These are phyloP conservation scores for Pleurotus tuber-regium DNA, from an alignment of 768 basidiomycete species.

Conservation along the genomic window DNA sequence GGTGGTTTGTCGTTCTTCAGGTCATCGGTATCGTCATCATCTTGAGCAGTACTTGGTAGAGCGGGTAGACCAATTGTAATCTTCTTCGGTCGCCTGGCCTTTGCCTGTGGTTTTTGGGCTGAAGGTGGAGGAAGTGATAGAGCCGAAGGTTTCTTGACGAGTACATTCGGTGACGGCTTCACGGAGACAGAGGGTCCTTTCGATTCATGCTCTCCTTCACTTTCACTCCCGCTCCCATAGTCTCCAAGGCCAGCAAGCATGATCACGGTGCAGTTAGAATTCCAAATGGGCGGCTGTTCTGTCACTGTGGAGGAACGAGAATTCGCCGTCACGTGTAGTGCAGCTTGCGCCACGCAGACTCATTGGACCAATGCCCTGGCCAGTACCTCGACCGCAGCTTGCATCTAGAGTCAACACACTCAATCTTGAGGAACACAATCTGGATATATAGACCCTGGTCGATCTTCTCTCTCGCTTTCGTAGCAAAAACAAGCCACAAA, in stretches of 20 bases:
- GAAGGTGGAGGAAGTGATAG: slow-evolving; percentile 15
- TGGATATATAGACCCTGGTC: too few relatives aligned
- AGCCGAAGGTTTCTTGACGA: slow-evolving; percentile 22
- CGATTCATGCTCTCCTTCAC: slow-evolving; percentile 27
- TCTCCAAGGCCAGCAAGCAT: slow-evolving; percentile 75
- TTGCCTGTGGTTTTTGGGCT: slow-evolving; percentile 19
- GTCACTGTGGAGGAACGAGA: too few relatives aligned
- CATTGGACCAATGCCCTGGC: too few relatives aligned
- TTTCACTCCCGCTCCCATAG: slow-evolving; percentile 71
- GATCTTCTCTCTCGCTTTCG: too few relatives aligned
- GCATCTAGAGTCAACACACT: too few relatives aligned
- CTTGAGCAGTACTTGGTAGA: slow-evolving; percentile 30
- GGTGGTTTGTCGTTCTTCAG: slow-evolving; percentile 42
- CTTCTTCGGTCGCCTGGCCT: slow-evolving; percentile 54
- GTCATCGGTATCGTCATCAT: slow-evolving; percentile 40
- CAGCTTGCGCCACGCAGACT: too few relatives aligned
- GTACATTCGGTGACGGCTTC: slow-evolving; percentile 25
- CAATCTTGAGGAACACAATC: too few relatives aligned
- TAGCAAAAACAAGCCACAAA: too few relatives aligned
- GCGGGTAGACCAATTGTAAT: slow-evolving; percentile 59
- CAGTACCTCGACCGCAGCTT: too few relatives aligned
- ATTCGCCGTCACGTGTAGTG: too few relatives aligned
- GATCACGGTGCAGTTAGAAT: too few relatives aligned
- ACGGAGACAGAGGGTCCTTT: slow-evolving; percentile 12
- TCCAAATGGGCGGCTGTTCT: too few relatives aligned